A percentile compares a stretch with the other conserved stretches of the same genome.
These are phyloP conservation scores for Deakozyma indianensis DNA, from an alignment of 805 yeast genomes.

Conservation along the genomic window DNA sequence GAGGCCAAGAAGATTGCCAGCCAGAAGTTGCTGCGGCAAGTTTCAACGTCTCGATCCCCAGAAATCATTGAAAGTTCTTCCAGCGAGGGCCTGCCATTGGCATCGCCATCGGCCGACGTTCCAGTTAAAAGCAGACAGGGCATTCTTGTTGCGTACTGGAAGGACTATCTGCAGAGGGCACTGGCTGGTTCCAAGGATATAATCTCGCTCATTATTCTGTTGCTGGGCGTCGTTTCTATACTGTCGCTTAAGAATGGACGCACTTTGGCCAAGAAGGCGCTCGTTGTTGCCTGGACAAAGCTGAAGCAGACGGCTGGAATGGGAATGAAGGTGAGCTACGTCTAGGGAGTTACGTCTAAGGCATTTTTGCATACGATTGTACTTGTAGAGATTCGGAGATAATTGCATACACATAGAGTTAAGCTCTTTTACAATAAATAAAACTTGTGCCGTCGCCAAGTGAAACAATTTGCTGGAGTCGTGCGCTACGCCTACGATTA, in stretches of 20 bases:
- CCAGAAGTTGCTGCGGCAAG: background rate
- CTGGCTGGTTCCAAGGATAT: background rate
- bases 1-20: background rate
- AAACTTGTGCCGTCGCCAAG: background rate
- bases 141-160: background rate
- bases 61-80: background rate
- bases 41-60: background rate
- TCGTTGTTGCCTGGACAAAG: background rate
- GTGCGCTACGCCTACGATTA: background rate
- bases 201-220: background rate
- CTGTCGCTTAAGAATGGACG: background rate
- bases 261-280: background rate
- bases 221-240: background rate
- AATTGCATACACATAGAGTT: background rate
- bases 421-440: slow-evolving; percentile 1
- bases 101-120: background rate
- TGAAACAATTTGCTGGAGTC: background rate
- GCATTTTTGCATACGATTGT: too few relatives aligned
- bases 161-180: background rate
- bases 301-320: background rate
- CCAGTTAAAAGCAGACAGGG: background rate
- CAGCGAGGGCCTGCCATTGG: background rate
- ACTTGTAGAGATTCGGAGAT: too few relatives aligned
- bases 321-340: slow-evolving; percentile 1
- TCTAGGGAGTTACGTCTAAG: too few relatives aligned